Base-by-base conservation (phyloP, 2,329 filamentous ascomycete species). In the Penicillium sp. region DNA sequence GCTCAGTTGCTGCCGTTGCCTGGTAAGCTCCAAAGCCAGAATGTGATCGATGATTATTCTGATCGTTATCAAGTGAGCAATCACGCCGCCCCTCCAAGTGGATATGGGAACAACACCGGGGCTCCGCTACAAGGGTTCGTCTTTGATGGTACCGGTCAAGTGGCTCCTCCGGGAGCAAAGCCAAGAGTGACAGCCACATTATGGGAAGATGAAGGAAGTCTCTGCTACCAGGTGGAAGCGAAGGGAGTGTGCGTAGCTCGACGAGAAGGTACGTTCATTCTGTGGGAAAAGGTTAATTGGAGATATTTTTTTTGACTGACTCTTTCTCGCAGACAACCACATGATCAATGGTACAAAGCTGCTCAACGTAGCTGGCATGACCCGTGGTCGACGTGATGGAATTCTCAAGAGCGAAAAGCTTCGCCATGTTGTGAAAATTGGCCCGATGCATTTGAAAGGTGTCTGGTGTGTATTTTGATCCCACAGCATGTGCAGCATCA, bases 261-360 rank as follows among this genome's bases (percentile, higher is more conserved):
- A 65, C 84, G 94, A 73, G 93, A 97, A 85, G 92, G 91, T 94
- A 78, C 66, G 81, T 70, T 56, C 48, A 53, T 27, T 13, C 3
- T 44, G 17, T 25, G 27, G 6, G 6, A 38, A 17, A 9, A 29
- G 8, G 5, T 47, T n/a, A 21, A 13, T 17, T 12, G 6, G 6
- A 2, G 1, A 27, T 7, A 3, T 21, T 12, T n/a, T 59, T 10
- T 23, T 59, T 56, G 21, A 52, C 51, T 35, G 2, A 21, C 12
- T 33, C 13, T 33, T 13, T 29, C 3, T 38, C 15, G n/a, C 63
- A 96, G 93, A 97, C 69, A 97, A 97, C 77, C 91, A 96, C 78
- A 97, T 99, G 91, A 97, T 99, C 76, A 99, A 97, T 70, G 94
- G 94, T 19, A 99, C 94, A 1, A 99, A 97, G 76, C 81, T 99